Conservation (phyloP, 345 rosid species). For the Combretum micranthum region DNA sequence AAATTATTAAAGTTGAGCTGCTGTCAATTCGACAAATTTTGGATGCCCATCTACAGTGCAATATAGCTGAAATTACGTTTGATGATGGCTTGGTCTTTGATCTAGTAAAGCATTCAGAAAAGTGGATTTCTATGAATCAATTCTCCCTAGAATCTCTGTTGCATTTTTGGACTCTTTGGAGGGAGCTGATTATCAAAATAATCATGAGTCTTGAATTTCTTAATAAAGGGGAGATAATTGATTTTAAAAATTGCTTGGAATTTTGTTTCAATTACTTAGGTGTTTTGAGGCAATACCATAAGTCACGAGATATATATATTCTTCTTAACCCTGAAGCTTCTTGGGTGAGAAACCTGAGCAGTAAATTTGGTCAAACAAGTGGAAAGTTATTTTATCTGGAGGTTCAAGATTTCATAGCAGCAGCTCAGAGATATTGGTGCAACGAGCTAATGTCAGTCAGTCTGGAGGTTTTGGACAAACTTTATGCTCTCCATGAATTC, state of each 20-base stretch:
- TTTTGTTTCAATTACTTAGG: conserved; percentile 47
- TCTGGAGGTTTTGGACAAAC: conserved; percentile 20
- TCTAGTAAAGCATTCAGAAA: conserved; percentile 11
- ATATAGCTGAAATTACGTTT: conserved; percentile 19
- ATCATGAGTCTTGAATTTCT: conserved; percentile 11
- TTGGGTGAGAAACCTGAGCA: conserved; percentile 20
- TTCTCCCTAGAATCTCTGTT: conserved; percentile 28
- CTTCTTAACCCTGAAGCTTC: conserved; percentile 27
- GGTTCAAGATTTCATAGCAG: conserved; percentile 19
- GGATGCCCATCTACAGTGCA: conserved; percentile 19
- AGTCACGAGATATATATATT: conserved; percentile 11
- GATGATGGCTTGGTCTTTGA: conserved; percentile 19
- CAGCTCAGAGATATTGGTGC: conserved; percentile 30
- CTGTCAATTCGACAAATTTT: conserved; percentile 32
- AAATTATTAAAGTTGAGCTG: conserved; percentile 27
- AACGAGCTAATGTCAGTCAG: conserved; percentile 33
- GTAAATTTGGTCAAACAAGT: background rate
- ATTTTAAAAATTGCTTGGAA: conserved; percentile 12
- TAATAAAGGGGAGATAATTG: conserved; percentile 1
- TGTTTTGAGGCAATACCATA: conserved; percentile 19
- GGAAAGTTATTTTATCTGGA: conserved; percentile 15
- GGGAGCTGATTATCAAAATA: conserved; percentile 20
- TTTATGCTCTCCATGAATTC: conserved; percentile 15
- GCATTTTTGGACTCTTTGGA: conserved; percentile 42
- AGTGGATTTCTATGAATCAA: background rate